phyloP scores from a whole-genome alignment of 2,329 filamentous ascomycete genomes.

The Thelonectria discophora region DNA sequence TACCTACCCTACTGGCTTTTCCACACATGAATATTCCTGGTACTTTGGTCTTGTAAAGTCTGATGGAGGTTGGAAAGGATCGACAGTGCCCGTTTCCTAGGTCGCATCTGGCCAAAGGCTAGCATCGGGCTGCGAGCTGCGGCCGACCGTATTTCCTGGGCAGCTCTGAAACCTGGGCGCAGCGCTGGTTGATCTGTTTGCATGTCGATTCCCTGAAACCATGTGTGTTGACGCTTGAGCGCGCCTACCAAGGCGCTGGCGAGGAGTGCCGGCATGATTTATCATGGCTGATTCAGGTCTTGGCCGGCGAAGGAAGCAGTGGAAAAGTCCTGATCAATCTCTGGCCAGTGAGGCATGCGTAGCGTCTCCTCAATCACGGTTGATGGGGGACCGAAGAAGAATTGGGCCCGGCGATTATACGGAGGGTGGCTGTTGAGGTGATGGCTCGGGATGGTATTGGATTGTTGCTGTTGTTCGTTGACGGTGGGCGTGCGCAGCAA shows the following conservation, averaged over 20 bases:
- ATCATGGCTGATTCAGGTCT: constrained; percentile 18
- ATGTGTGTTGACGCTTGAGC: neutral
- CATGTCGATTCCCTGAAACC: constrained; percentile 7
- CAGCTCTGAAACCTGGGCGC: neutral
- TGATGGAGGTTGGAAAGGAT: constrained; percentile 23
- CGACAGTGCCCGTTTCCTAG: constrained; percentile 32
- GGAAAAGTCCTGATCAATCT: constrained; percentile 13
- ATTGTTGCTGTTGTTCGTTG: neutral
- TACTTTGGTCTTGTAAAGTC: neutral
- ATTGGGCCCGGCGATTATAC: neutral
- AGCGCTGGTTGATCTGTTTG: constrained; percentile 17
- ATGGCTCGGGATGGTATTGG: neutral
- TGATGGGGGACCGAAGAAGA: no score
- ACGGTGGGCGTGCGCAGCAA: constrained; percentile 2
- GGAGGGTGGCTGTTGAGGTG: constrained; percentile 5
- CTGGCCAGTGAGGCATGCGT: constrained; percentile 15
- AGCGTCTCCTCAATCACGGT: neutral
- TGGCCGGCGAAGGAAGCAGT: constrained; percentile 18
- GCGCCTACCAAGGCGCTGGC: neutral
- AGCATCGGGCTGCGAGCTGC: constrained; percentile 26
- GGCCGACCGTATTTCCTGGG: constrained; percentile 19
- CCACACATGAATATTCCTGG: no score
- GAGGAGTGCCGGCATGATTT: neutral
- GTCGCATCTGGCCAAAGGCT: constrained; percentile 23
- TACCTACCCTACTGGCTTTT: no score